Conservation (phyloP, 352 stramenopile species). For the Phytopythium helicoides region DNA sequence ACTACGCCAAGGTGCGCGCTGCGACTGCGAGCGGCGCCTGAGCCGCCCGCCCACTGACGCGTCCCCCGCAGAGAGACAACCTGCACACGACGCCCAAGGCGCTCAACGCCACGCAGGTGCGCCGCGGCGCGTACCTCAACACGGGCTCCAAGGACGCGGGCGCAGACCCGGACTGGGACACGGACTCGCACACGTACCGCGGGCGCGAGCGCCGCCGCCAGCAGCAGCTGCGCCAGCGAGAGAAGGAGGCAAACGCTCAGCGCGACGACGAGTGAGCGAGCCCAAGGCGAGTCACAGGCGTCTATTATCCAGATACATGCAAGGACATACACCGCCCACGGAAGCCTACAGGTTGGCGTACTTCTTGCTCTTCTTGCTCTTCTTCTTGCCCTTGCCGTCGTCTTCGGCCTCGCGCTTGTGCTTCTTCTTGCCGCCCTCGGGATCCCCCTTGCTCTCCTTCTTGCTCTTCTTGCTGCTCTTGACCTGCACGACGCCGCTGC, state of each 20-base stretch:
- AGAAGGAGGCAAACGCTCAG: constrained; percentile 8
- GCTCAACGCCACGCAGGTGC: constrained; percentile 71
- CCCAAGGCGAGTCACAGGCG: not conserved
- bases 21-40: too few relatives aligned
- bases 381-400: constrained; percentile 42
- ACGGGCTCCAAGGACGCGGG: constrained; percentile 74
- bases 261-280: not conserved
- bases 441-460: constrained; percentile 27
- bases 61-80: constrained; percentile 39
- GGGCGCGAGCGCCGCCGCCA: constrained; percentile 30
- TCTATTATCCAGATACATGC: not conserved
- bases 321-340: constrained; percentile 4
- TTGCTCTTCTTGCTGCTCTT: constrained; percentile 83
- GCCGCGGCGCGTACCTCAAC: constrained; percentile 80
- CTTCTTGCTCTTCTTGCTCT: constrained; percentile 74
- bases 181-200: constrained; percentile 62
- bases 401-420: constrained; percentile 40
- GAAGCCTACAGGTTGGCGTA: constrained; percentile 70
- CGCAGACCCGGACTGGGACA: constrained; percentile 81
- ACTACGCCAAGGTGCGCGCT: constrained; percentile 56
- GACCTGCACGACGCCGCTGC: constrained; percentile 67
- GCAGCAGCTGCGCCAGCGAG: constrained; percentile 16
- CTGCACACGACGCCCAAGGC: constrained; percentile 53
- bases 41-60: too few relatives aligned
- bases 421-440: constrained; percentile 82